Percentiles rank a stretch among this genome's conserved stretches.
Evolutionary conservation across 768 basidiomycete species (phyloP).

Genomic region (Naganishia onofrii): DNA sequence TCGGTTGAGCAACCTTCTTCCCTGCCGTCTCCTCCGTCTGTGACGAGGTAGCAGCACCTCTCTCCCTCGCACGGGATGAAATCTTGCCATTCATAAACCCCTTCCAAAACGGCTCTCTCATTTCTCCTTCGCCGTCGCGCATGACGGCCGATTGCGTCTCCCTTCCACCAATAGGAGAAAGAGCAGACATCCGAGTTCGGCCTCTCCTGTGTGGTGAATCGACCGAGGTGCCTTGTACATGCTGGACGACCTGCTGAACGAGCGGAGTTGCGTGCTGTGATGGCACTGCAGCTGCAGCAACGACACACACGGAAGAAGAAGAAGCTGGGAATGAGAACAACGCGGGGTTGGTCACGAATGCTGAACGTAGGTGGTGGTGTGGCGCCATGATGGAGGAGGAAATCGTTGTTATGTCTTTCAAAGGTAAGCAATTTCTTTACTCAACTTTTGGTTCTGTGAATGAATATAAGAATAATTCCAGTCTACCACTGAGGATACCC

Average conservation of each 20-base stretch:
- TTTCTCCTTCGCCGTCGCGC: background rate
- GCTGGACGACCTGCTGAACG: background rate
- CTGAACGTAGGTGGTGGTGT: conserved; percentile 13
- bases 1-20: background rate
- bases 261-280: background rate
- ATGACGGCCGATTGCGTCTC: background rate
- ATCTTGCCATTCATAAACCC: conserved; percentile 17
- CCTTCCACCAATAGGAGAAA: background rate
- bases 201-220: background rate
- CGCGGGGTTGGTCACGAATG: conserved; percentile 4
- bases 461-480: too few species aligned
- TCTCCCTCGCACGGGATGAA: background rate
- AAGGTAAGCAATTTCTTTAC: too few species aligned
- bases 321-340: conserved; percentile 5
- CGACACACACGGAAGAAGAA: too few species aligned
- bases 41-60: background rate
- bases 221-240: background rate
- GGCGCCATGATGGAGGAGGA: conserved; percentile 26
- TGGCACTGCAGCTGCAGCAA: background rate
- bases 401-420: too few species aligned
- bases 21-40: background rate
- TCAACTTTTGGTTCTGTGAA: too few species aligned
- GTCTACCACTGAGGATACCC: too few species aligned
- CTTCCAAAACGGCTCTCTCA: conserved; percentile 17
- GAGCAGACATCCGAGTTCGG: background rate